Evolutionary conservation across 495 filamentous ascomycete species (phyloP), one percentile per base, ranked within the genome.

Genomic region (Aspergillus cristatus): DNA sequence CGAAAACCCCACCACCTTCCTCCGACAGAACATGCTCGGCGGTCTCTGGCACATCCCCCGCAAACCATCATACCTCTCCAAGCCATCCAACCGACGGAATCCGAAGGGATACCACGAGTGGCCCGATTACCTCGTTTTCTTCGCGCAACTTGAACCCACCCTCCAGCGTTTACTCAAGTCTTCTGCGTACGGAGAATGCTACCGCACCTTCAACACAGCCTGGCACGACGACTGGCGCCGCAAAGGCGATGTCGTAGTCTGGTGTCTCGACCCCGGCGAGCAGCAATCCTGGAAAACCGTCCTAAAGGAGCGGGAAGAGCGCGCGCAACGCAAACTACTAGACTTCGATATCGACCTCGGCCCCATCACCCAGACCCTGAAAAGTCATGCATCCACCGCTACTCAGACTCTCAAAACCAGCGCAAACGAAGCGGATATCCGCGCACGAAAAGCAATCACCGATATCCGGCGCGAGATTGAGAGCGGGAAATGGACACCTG

Each of bases 211-310:
- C 58, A 98, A 96, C 61, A 83, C 76, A 2, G 70, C 78, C 43
- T 85, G 81, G 64, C 86, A 94, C 46, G 91, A 96, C 53, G 91
- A 98, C 62, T 79, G 72, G 71, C 74, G 91, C 48, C 73, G 93
- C 45, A 60, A 60, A 18, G 93, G 91, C n/a, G 81, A 86, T 55
- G 73, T 98, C 44, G 69, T 96, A 6, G 85, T 94, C 30, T 98
- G 75, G 75, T 84, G 81, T 51, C 61, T 71, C 20, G 56, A 62
- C 33, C 36, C 53, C 0, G 22, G 38, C 7, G 64, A 67, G 33
- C 63, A 70, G 37, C 47, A 55, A 18, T 30, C 46, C 14, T 64
- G 62, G 62, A 47, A 50, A 10, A 24, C 45, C 7, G 17, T 24
- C 8, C 4, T 24, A 8, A 4, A 8, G 4, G 20, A 24, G 20